Conservation (phyloP, 2,329 filamentous ascomycete genomes). For the Talaromyces islandicus region DNA sequence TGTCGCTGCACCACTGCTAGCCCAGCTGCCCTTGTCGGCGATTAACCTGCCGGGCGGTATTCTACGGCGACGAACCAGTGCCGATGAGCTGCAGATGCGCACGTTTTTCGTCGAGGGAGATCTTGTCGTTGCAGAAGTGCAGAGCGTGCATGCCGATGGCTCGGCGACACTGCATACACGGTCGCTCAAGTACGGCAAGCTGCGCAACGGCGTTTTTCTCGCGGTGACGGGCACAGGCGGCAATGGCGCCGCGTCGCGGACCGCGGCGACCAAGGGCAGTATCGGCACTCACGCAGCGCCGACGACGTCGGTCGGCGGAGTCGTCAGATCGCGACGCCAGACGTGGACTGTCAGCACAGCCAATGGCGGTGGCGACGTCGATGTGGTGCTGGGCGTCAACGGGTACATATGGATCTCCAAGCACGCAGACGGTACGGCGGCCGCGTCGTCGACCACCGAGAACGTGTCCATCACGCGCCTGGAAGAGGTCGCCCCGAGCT, state of each 20-base stretch:
- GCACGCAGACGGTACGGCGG: conserved; percentile 56
- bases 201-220: conserved; percentile 87
- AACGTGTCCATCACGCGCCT: conserved; percentile 69
- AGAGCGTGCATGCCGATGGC: conserved; percentile 79
- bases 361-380: conserved; percentile 54
- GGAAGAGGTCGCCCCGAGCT: conserved; percentile 78
- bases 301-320: conserved; percentile 66
- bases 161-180: conserved; percentile 84
- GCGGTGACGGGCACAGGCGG: conserved; percentile 75
- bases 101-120: conserved; percentile 97
- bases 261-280: conserved; percentile 22
- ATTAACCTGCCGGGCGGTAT: conserved; percentile 96
- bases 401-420: conserved; percentile 95
- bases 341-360: conserved; percentile 66
- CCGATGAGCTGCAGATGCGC: conserved; percentile 93
- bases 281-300: conserved; percentile 49
- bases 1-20: conserved; percentile 79
- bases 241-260: conserved; percentile 43
- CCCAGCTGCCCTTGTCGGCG: conserved; percentile 73
- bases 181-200: conserved; percentile 86
- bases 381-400: conserved; percentile 89
- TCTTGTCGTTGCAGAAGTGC: conserved; percentile 88
- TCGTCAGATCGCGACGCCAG: conserved; percentile 77
- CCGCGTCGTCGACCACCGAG: conserved; percentile 39
- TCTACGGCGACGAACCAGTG: conserved; percentile 82